Conservation (phyloP, 305 asterid genomes). For the Solanum chacoense region DNA sequence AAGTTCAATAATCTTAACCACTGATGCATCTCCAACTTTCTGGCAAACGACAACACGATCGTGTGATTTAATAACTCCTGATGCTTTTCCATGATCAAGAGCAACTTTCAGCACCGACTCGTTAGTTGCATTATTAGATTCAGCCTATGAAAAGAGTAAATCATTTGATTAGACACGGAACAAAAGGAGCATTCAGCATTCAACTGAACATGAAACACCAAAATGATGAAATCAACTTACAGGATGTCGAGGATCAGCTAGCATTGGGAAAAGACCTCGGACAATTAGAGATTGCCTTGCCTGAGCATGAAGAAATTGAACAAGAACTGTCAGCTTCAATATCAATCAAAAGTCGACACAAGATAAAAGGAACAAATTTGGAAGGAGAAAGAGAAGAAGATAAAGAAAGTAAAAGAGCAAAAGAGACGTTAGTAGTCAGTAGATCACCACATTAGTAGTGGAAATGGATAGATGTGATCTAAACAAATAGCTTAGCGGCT, state of each 20-base stretch:
- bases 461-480: background rate
- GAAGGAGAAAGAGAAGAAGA: background rate
- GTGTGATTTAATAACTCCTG: conserved; percentile 56
- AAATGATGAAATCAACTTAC: conserved; percentile 26
- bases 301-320: conserved; percentile 21
- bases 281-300: conserved; percentile 86
- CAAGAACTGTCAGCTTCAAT: background rate
- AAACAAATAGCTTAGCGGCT: background rate
- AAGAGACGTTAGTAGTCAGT: background rate
- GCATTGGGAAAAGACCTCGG: conserved; percentile 90
- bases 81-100: conserved; percentile 57
- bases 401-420: background rate
- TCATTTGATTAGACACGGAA: background rate
- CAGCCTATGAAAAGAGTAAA: conserved; percentile 34
- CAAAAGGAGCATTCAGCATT: background rate
- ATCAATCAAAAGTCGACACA: background rate
- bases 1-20: conserved; percentile 84
- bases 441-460: background rate
- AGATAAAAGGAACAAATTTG: background rate
- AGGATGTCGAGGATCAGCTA: conserved; percentile 95
- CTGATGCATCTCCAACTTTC: conserved; percentile 90
- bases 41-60: conserved; percentile 67
- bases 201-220: background rate
- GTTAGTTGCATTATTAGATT: conserved; percentile 42
- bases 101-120: conserved; percentile 62